phyloP scores from a whole-genome alignment of 345 rosid genomes.

The Eucalyptus microcorys region DNA sequence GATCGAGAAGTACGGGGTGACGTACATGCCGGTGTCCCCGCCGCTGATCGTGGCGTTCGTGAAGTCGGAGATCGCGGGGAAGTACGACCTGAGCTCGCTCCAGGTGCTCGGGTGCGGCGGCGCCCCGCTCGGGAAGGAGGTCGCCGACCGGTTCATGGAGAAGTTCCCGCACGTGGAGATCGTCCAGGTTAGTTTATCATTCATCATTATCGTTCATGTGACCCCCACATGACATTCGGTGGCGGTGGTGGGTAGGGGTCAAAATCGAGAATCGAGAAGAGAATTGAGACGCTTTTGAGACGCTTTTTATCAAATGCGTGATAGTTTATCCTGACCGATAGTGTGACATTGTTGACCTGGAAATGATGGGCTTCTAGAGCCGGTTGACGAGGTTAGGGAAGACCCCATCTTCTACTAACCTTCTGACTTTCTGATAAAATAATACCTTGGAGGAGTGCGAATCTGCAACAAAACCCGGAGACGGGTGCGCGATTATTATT shows the following conservation, averaged over 20 bases:
- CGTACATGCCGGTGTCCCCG: conserved; percentile 71
- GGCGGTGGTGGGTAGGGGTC: not conserved
- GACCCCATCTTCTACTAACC: not conserved
- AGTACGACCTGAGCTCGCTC: conserved; percentile 61
- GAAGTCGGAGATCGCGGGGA: conserved; percentile 54
- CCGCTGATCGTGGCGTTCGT: conserved; percentile 57
- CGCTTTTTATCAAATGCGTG: not conserved
- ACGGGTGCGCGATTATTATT: not conserved
- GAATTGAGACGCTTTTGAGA: not conserved
- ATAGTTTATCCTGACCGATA: not conserved
- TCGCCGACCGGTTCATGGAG: conserved; percentile 43
- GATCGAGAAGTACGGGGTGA: conserved; percentile 41
- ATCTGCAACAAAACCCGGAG: not conserved
- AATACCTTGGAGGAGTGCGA: not conserved
- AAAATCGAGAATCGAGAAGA: not conserved
- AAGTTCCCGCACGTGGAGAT: conserved; percentile 70
- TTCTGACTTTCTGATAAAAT: not conserved
- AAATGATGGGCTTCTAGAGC: not conserved
- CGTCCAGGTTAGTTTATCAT: conserved; percentile 25
- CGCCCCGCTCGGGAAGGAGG: conserved; percentile 77
- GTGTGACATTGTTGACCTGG: not conserved
- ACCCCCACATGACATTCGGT: not conserved
- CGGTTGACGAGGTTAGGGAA: not conserved
- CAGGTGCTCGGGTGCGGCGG: conserved; percentile 52
- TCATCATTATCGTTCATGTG: not conserved